phyloP scores from a whole-genome alignment of 139 green algal species.

The Volvox reticuliferus region DNA sequence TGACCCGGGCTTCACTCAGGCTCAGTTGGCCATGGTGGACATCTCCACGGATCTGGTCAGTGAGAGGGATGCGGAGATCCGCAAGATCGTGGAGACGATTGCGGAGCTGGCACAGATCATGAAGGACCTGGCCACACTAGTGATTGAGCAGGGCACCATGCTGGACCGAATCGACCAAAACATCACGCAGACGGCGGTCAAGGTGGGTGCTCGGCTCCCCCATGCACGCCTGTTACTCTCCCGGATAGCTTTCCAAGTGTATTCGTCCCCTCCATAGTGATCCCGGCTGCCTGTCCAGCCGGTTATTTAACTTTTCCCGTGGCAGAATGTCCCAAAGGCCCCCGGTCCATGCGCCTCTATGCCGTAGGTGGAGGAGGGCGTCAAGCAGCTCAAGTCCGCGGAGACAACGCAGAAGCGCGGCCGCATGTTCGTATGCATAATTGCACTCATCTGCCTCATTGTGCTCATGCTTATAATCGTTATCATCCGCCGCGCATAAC shows the following conservation, averaged over 20 bases:
- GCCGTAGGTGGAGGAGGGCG: constrained; percentile 82
- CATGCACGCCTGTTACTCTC: no score
- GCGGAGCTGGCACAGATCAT: constrained; percentile 95
- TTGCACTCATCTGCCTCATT: constrained; percentile 86
- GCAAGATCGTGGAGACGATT: constrained; percentile 82
- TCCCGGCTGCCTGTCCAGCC: not conserved
- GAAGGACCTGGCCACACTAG: constrained; percentile 93
- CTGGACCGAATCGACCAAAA: constrained; percentile 88
- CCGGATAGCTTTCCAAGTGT: no score
- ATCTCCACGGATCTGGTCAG: constrained; percentile 63
- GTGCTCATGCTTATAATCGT: constrained; percentile 92
- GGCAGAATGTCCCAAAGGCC: no score
- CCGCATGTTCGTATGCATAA: constrained; percentile 91
- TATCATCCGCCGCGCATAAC: constrained; percentile 60
- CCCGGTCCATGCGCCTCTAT: not conserved
- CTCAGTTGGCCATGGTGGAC: constrained; percentile 72
- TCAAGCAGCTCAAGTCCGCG: constrained; percentile 90
- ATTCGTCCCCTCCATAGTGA: not conserved
- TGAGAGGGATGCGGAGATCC: constrained; percentile 91
- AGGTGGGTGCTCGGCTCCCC: constrained; percentile 5
- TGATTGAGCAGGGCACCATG: constrained; percentile 99
- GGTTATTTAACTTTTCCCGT: no score
- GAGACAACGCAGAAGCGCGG: constrained; percentile 92
- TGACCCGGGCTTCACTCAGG: constrained; percentile 88
- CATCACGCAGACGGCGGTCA: constrained; percentile 56